Percentiles rank a stretch among this genome's conserved stretches.
Conservation (phyloP, 1,139 yeast species). For the Candida pseudoviswanathii region DNA sequence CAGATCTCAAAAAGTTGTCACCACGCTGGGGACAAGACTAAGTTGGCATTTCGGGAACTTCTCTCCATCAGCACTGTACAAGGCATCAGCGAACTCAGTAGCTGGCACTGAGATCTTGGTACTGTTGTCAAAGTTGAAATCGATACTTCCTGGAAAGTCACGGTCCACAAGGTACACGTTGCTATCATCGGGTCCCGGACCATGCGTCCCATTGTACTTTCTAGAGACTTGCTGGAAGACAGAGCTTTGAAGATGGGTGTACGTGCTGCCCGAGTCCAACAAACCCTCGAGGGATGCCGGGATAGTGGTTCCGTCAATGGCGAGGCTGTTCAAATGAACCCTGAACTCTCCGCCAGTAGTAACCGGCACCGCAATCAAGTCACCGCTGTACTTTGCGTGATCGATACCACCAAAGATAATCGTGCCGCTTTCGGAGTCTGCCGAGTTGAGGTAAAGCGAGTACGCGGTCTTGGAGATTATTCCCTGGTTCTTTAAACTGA, state of each 20-base stretch:
- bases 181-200: neutral
- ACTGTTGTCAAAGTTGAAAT: constrained; percentile 8
- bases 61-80: constrained; percentile 7
- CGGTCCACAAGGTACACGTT: constrained; percentile 2
- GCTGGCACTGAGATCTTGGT: constrained; percentile 10
- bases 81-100: constrained; percentile 17
- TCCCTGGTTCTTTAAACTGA: constrained; percentile 40
- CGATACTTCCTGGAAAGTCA: constrained; percentile 9
- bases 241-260: constrained; percentile 24
- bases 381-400: constrained; percentile 27
- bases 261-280: constrained; percentile 33
- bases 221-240: constrained; percentile 23
- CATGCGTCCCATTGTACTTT: constrained; percentile 19
- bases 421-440: constrained; percentile 23
- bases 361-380: constrained; percentile 16
- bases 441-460: constrained; percentile 33
- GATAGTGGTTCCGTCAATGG: neutral
- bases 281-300: constrained; percentile 4
- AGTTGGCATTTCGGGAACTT: neutral
- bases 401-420: constrained; percentile 36
- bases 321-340: constrained; percentile 7
- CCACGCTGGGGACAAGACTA: constrained; percentile 20
- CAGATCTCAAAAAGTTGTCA: constrained; percentile 32
- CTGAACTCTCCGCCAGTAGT: constrained; percentile 4
- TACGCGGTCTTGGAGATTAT: constrained; percentile 44